These are phyloP conservation scores for Fusarium sp. DNA, from an alignment of 2,329 filamentous ascomycete species.

Conservation along the genomic window DNA sequence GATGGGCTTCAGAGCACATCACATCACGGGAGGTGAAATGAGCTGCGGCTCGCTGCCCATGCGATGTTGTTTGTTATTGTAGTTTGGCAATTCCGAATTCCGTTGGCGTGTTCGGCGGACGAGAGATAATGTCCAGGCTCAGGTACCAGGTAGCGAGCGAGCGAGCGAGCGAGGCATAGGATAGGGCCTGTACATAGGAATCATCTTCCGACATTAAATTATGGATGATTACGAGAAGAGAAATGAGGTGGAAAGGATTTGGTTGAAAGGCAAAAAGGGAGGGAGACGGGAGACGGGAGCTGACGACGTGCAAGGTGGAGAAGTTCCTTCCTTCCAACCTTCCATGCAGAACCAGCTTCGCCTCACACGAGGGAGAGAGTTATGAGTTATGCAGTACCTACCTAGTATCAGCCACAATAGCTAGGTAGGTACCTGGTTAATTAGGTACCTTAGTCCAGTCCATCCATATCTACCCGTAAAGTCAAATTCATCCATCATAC, in stretches of 20 bases:
- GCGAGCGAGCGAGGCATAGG: too few relatives aligned
- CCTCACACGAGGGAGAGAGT: neutral
- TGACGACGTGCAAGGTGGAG: slow-evolving; percentile 24
- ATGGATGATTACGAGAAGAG: neutral
- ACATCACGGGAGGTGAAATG: slow-evolving; percentile 11
- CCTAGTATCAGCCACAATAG: neutral
- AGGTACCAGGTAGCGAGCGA: too few relatives aligned
- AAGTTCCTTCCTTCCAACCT: slow-evolving; percentile 14
- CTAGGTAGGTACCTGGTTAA: too few relatives aligned
- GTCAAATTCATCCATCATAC: too few relatives aligned
- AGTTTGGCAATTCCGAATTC: slow-evolving; percentile 22
- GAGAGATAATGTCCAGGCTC: neutral
- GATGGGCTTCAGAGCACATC: slow-evolving; percentile 28
- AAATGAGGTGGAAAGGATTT: neutral
- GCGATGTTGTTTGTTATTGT: slow-evolving; percentile 1
- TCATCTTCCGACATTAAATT: too few relatives aligned
- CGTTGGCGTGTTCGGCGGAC: slow-evolving; percentile 8
- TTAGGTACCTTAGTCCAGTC: too few relatives aligned
- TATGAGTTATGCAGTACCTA: too few relatives aligned
- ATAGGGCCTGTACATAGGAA: too few relatives aligned
- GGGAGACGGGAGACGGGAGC: slow-evolving; percentile 1
- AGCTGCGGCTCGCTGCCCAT: slow-evolving; percentile 10
- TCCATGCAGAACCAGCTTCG: neutral
- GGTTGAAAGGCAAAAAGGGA: slow-evolving; percentile 1
- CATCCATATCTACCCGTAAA: too few relatives aligned